phyloP scores from a whole-genome alignment of 2,329 filamentous ascomycete species.

The Colletotrichum sojae region DNA sequence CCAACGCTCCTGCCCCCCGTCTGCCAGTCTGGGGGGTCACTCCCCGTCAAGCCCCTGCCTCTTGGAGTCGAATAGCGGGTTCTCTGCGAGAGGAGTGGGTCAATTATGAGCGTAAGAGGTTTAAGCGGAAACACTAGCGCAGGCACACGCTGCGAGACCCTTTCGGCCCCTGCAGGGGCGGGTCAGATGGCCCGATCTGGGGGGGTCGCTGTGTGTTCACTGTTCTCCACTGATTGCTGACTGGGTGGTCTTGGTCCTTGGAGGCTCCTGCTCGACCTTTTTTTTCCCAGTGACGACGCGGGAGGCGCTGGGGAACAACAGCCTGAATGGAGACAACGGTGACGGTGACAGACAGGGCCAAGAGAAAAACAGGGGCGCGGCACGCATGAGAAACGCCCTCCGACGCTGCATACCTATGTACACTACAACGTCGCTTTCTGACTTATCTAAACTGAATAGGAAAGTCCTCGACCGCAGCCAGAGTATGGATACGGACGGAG shows the following conservation, averaged over 20 bases:
- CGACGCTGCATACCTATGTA: not conserved
- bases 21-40: conserved; percentile 6
- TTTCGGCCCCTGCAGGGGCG: conserved; percentile 21
- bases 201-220: conserved; percentile 3
- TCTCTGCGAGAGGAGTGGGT: not conserved
- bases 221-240: conserved; percentile 6
- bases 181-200: conserved; percentile 39
- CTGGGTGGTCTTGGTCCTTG: conserved; percentile 4
- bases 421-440: not conserved
- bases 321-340: not conserved
- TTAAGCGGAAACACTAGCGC: conserved; percentile 44
- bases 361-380: conserved; percentile 2
- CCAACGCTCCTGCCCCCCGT: conserved; percentile 29
- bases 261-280: not conserved
- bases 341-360: conserved; percentile 2
- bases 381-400: conserved; percentile 11
- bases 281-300: not conserved
- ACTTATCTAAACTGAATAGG: too few relatives aligned
- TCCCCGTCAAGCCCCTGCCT: conserved; percentile 23
- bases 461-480: too few relatives aligned
- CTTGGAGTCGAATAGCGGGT: conserved; percentile 2
- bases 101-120: conserved; percentile 16
- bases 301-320: not conserved
- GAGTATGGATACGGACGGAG: too few relatives aligned
- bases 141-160: conserved; percentile 35